phyloP scores from a whole-genome alignment of 2,329 filamentous ascomycete genomes.

The Fusarium pseudocircinatum region DNA sequence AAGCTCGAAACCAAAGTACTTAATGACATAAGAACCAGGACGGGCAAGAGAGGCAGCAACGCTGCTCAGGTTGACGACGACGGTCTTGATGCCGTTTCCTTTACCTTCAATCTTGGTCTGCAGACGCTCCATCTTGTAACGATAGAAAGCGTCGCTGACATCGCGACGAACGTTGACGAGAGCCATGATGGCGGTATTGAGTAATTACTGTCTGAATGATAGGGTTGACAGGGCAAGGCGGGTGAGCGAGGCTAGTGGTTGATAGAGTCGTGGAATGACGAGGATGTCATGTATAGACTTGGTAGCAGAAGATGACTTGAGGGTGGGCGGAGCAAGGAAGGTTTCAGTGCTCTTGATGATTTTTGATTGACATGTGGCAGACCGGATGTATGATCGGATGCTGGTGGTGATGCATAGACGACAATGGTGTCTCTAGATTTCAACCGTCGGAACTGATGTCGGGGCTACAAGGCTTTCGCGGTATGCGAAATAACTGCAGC shows the following conservation, averaged over 20 bases:
- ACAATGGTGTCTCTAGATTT: slow-evolving; percentile 58
- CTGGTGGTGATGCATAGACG: slow-evolving; percentile 67
- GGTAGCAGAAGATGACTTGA: slow-evolving; percentile 48
- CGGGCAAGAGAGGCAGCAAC: slow-evolving; percentile 92
- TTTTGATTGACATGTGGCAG: slow-evolving; percentile 66
- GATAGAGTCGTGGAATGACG: slow-evolving; percentile 35
- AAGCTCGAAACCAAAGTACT: slow-evolving; percentile 99
- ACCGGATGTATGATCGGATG: slow-evolving; percentile 58
- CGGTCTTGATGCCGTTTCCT: slow-evolving; percentile 99
- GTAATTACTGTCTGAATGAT: slow-evolving; percentile 29
- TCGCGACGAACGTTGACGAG: slow-evolving; percentile 98
- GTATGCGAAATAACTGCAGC: slow-evolving; percentile 97
- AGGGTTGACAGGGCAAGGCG: slow-evolving; percentile 29
- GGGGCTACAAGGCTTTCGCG: slow-evolving; percentile 91
- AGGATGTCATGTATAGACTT: slow-evolving; percentile 53
- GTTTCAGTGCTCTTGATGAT: slow-evolving; percentile 65
- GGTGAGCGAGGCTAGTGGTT: slow-evolving; percentile 30
- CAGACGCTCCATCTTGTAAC: slow-evolving; percentile 99
- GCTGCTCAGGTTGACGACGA: slow-evolving; percentile 95
- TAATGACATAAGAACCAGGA: slow-evolving; percentile 95
- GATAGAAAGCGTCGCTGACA: slow-evolving; percentile 98
- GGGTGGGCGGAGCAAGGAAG: slow-evolving; percentile 52
- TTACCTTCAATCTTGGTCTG: slow-evolving; percentile 99
- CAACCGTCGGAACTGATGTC: slow-evolving; percentile 94
- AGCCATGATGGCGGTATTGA: slow-evolving; percentile 78